Percentiles rank a stretch among this genome's conserved stretches.
These are phyloP conservation scores for Trichoderma breve DNA, from an alignment of 2,329 filamentous ascomycete genomes.

Conservation along the genomic window DNA sequence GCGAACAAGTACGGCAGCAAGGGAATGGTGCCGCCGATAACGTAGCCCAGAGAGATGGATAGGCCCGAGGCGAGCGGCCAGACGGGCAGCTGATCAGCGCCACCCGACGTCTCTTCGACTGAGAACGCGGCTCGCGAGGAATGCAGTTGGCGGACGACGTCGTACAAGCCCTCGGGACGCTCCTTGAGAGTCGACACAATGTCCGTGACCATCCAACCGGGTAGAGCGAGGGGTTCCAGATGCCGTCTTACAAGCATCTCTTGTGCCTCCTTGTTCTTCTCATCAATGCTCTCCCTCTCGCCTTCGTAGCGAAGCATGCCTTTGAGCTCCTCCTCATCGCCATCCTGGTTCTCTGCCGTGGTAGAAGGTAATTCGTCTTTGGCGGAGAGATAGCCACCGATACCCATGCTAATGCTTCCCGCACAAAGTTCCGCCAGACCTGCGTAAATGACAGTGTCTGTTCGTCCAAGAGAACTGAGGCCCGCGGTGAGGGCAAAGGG, in stretches of 20 bases:
- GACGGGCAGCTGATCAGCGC: slow-evolving; percentile 25
- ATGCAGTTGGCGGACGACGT: slow-evolving; percentile 25
- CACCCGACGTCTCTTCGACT: neutral
- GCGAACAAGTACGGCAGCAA: slow-evolving; percentile 61
- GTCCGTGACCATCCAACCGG: slow-evolving; percentile 23
- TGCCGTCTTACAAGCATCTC: slow-evolving; percentile 34
- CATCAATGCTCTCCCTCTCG: slow-evolving; percentile 21
- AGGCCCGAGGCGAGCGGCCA: slow-evolving; percentile 51
- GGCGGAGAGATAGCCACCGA: slow-evolving; percentile 67
- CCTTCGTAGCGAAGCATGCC: slow-evolving; percentile 29
- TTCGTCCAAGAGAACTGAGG: slow-evolving; percentile 58
- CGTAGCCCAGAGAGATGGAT: slow-evolving; percentile 61
- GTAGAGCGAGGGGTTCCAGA: slow-evolving; percentile 34
- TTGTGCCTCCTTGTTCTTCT: slow-evolving; percentile 2
- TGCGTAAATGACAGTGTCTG: slow-evolving; percentile 63
- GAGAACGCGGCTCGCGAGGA: neutral
- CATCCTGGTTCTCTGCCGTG: neutral
- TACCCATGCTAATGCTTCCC: slow-evolving; percentile 71
- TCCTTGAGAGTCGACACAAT: slow-evolving; percentile 30
- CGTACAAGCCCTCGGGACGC: slow-evolving; percentile 33
- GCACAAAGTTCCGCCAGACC: slow-evolving; percentile 69
- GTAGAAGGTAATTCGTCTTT: slow-evolving; percentile 34
- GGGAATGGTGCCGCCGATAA: slow-evolving; percentile 61
- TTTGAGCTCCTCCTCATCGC: slow-evolving; percentile 26
- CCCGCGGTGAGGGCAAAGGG: slow-evolving; percentile 73